Conservation (phyloP, 805 yeast species). For the Lachancea waltii region DNA sequence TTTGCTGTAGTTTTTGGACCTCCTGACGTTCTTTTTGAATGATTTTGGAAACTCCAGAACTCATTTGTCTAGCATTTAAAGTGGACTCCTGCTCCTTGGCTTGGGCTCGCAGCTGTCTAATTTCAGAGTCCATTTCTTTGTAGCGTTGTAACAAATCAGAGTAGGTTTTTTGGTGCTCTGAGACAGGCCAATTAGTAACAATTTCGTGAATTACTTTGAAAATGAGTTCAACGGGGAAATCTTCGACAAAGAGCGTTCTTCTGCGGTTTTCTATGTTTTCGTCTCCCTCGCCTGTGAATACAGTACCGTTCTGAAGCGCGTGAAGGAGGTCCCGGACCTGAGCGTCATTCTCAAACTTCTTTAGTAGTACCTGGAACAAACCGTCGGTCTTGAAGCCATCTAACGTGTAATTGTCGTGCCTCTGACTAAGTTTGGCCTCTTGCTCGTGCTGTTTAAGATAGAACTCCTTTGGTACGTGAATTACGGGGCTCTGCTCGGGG, state of each 20-base stretch:
- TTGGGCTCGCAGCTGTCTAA: conserved; percentile 26
- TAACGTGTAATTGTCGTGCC: conserved; percentile 20
- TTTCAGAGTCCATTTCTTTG: conserved; percentile 34
- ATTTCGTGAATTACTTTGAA: conserved; percentile 30
- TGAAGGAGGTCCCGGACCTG: conserved; percentile 36
- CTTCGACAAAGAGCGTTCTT: conserved; percentile 36
- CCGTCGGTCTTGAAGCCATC: conserved; percentile 15
- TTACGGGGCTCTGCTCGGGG: conserved; percentile 25
- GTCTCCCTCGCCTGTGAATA: conserved; percentile 28
- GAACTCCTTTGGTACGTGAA: conserved; percentile 24
- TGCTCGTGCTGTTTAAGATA: conserved; percentile 24
- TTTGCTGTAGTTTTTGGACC: conserved; percentile 37
- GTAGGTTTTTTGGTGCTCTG: conserved; percentile 37
- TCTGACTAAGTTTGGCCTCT: conserved; percentile 14
- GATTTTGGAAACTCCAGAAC: conserved; percentile 33
- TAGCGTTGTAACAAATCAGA: conserved; percentile 41
- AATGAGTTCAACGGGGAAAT: conserved; percentile 27
- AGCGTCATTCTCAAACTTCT: conserved; percentile 29
- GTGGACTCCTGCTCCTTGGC: conserved; percentile 15
- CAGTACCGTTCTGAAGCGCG: conserved; percentile 37
- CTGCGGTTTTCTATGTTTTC: conserved; percentile 17
- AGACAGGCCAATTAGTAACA: conserved; percentile 32
- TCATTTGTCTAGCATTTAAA: conserved; percentile 26
- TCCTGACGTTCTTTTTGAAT: conserved; percentile 43
- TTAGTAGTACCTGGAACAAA: conserved; percentile 31